Conservation (phyloP, 2,329 filamentous ascomycete genomes). For the Fusarium sp. region DNA sequence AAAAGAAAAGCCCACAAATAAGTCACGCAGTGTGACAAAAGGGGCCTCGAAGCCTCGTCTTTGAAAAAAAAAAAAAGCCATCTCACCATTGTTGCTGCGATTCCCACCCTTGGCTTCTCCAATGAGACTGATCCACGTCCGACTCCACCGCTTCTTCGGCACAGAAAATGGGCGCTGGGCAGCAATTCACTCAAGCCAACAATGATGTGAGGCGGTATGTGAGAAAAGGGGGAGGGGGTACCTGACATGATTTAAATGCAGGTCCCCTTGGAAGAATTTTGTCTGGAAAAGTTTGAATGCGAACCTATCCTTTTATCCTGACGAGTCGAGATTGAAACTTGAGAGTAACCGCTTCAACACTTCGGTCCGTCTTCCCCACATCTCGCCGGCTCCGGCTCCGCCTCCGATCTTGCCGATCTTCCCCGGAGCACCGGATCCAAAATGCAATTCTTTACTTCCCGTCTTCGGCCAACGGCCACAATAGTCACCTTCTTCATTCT, state of each 20-base stretch:
- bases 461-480: not conserved
- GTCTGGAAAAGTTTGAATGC: not conserved
- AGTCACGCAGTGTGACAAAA: conserved; percentile 11
- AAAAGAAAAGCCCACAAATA: not conserved
- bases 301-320: not conserved
- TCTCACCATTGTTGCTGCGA: conserved; percentile 32
- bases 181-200: conserved; percentile 38
- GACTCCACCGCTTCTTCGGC: conserved; percentile 22
- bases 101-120: conserved; percentile 25
- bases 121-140: conserved; percentile 48
- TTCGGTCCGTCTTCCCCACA: conserved; percentile 22
- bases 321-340: not conserved
- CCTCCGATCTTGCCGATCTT: conserved; percentile 16
- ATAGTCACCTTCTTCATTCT: conserved; percentile 14
- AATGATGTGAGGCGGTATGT: conserved; percentile 29
- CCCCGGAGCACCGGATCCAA: conserved; percentile 5
- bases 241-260: conserved; percentile 8
- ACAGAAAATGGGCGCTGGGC: conserved; percentile 37
- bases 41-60: conserved; percentile 21
- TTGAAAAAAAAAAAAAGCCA: conserved; percentile 5
- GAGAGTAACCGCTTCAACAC: not conserved
- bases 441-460: conserved; percentile 20
- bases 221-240: not conserved
- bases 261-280: not conserved
- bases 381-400: conserved; percentile 21